A percentile compares a stretch with the other conserved stretches of the same genome.
Evolutionary conservation across 1,284 basidiomycete genomes (phyloP).

Genomic region (Moesziomyces globuligerus): DNA sequence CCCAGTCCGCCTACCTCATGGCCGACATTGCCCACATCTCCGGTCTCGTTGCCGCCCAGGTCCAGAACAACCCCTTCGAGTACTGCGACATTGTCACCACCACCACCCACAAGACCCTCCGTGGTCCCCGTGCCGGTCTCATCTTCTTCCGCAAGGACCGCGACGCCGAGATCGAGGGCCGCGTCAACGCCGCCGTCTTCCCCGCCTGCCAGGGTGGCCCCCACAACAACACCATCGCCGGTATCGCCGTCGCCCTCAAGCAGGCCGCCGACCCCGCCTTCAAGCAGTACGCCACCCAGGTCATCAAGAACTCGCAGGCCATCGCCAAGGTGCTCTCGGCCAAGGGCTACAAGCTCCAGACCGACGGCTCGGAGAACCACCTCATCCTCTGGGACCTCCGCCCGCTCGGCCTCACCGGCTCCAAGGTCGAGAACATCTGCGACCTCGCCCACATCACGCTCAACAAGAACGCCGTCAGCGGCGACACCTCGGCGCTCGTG

Average conservation of each 20-base stretch:
- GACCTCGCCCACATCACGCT: slow-evolving; percentile 85
- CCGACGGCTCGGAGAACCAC: slow-evolving; percentile 96
- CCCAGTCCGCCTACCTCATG: slow-evolving; percentile 83
- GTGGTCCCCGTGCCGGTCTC: slow-evolving; percentile 95
- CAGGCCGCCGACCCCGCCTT: slow-evolving; percentile 91
- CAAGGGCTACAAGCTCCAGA: slow-evolving; percentile 84
- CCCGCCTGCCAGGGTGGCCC: slow-evolving; percentile 99
- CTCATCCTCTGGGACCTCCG: slow-evolving; percentile 97
- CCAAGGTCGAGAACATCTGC: slow-evolving; percentile 98
- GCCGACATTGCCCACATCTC: slow-evolving; percentile 95
- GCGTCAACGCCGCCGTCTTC: slow-evolving; percentile 98
- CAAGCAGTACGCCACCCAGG: slow-evolving; percentile 92
- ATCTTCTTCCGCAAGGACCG: slow-evolving; percentile 99
- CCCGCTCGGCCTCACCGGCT: slow-evolving; percentile 92
- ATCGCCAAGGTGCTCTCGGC: slow-evolving; percentile 61
- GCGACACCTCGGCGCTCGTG: slow-evolving; percentile 90
- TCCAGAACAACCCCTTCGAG: slow-evolving; percentile 92
- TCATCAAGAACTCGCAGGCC: slow-evolving; percentile 74
- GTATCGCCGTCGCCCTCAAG: slow-evolving; percentile 91
- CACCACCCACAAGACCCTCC: slow-evolving; percentile 93
- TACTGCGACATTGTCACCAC: slow-evolving; percentile 82
- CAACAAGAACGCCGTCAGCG: slow-evolving; percentile 92
- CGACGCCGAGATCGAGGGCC: slow-evolving; percentile 86
- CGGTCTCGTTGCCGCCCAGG: slow-evolving; percentile 91
- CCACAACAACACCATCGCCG: slow-evolving; percentile 99